Evolutionary conservation across 306 rosid species (phyloP), one percentile per base, ranked within the genome.

Genomic region (Prunus armeniaca): DNA sequence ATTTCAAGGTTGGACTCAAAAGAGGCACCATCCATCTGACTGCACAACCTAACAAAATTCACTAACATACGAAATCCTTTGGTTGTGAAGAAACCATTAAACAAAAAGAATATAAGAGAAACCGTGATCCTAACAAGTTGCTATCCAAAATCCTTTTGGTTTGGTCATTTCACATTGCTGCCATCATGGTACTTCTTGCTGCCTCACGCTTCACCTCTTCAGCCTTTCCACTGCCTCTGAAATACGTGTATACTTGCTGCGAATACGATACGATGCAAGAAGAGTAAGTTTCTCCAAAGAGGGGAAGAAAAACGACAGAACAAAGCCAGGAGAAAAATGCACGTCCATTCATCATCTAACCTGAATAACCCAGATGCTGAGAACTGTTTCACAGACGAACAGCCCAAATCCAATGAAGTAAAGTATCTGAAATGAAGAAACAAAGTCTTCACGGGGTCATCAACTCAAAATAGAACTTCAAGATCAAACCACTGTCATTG

Each of bases 361-460:
- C 99, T 96, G 96, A 86, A 96, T 84, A 83, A 92, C 99, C 99
- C 99, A 92, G 82, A 92, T 57, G 87, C 97, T 91, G 81, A 96
- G 81, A 78, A 96, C 56, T 17, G 93, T 82, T 87, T 96, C 99
- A 1, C 87, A 79, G 82, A 88, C 75, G 86, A 86, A 92, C 34
- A 88, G 54, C 24, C 79, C 96, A 64, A 88, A 88, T 73, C 99
- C 99, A 81, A 96, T 88, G 28, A 96, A 84, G 91, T 92, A 92
- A 68, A 92, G 86, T 84, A 87, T 81, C 99, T 96, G 89, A 85
- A 79, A 78, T 54, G 71, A 47, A 43, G 55, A 51, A 78, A 51
- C 56, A 22, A 54, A 45, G 22, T 49, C 22, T 71, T 71, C 38
- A 52, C 24, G 8, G 18, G 34, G 34, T 71, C 52, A 63, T 20